Base-by-base conservation (phyloP, 192 early-diverging fungal genomes). In the Linnemannia zychae region DNA sequence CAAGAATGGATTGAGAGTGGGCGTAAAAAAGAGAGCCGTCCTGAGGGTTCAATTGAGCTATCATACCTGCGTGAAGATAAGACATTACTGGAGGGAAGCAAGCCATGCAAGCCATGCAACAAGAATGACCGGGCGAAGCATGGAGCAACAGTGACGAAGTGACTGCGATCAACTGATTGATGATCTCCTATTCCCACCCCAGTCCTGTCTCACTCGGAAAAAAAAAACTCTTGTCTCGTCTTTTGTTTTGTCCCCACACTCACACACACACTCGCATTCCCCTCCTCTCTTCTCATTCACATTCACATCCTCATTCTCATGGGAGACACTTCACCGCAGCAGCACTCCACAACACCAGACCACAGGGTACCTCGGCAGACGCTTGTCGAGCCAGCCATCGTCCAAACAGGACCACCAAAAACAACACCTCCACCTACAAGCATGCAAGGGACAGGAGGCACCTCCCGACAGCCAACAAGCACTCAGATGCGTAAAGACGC, bases 231-330 rank as follows among this genome's bases (percentile, higher is more conserved):
- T 44, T 44, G 9, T 44, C 40, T 44, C 40, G 40, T 44, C 40
- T 44, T 44, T 44, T 44, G 9, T 44, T 44, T 44, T 9, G 9
- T 44, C 9, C 40, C 40, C 40, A 44, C 40, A n/a, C n/a, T n/a
- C n/a, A n/a, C n/a, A n/a, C n/a, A n/a, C 40, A 44, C 40, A 44
- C 4, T 44, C n/a, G n/a, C n/a, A 52, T 72, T 72, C 70, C 37
- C 47, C 17, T 49, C 17, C 17, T 6, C 24, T 16, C 36, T 18
- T 68, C 34, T 28, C n/a, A 33, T 20, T 33, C 31, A 0, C 72
- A 0, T 16, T 38, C 72, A 60, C 48, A 50, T 48, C 33, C 48
- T 7, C 28, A 34, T 50, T 22, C 15, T 40, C 37, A 69, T 69
- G 36, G 36, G 67, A 34, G 22, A 40, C 38, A 40, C 67, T 22